These are phyloP conservation scores for Chlorella sp. DNA, from an alignment of 139 green algal species.

Conservation along the genomic window DNA sequence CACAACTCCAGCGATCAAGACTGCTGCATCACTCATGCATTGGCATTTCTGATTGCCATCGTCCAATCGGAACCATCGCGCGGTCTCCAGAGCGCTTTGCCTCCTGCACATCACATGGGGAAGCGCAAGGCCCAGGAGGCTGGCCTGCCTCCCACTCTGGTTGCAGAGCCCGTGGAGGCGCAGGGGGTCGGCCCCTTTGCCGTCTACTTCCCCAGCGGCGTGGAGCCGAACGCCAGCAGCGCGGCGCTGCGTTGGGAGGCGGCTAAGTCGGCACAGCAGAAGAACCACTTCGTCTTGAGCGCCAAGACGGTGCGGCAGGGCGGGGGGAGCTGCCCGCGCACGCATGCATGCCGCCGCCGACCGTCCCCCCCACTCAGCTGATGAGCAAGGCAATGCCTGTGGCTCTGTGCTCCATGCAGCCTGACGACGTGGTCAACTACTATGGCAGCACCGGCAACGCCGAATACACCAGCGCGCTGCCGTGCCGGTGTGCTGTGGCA, in stretches of 20 bases:
- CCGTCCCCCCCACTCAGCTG: no score
- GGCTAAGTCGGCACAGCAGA: neutral
- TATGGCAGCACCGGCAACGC: conserved; percentile 28
- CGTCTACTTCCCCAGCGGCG: conserved; percentile 39
- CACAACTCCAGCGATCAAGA: no score
- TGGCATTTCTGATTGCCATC: no score
- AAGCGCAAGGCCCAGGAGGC: conserved; percentile 21
- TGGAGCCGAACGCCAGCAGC: conserved; percentile 16
- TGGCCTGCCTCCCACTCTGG: neutral
- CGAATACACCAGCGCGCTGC: conserved; percentile 19
- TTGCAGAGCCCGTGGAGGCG: neutral
- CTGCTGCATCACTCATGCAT: no score
- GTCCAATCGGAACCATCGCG: no score
- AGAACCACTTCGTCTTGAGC: no score
- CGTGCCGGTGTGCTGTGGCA: conserved; percentile 36
- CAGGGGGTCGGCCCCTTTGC: conserved; percentile 10
- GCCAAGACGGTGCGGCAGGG: no score
- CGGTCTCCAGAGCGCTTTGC: no score
- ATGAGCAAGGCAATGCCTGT: no score
- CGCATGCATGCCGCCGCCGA: no score
- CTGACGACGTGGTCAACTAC: conserved; percentile 30
- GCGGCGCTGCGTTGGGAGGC: neutral
- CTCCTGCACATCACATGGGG: no score
- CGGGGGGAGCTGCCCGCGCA: no score
- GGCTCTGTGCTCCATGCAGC: conserved; percentile 3